Conservation (phyloP, 2,329 filamentous ascomycete genomes). For the Rutstroemia sp. region DNA sequence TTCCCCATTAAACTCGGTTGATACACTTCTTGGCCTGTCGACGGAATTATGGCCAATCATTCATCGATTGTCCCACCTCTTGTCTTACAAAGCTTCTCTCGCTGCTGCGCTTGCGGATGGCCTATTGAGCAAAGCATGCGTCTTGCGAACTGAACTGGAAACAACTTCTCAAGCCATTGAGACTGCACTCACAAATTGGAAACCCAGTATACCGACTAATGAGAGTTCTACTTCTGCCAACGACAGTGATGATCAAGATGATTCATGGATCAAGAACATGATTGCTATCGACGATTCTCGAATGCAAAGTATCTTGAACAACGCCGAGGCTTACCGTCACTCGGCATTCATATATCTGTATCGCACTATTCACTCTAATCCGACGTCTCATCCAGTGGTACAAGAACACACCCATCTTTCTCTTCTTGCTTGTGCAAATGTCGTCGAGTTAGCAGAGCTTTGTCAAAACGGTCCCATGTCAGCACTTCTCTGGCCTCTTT, state of each 20-base stretch:
- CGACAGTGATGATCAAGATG: slow-evolving; percentile 1
- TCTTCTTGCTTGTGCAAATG: slow-evolving; percentile 46
- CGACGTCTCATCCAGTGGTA: slow-evolving; percentile 41
- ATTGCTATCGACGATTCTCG: slow-evolving; percentile 10
- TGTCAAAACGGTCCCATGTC: slow-evolving; percentile 46
- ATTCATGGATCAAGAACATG: background rate
- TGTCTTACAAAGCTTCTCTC: slow-evolving; percentile 45
- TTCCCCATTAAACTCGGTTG: slow-evolving; percentile 42
- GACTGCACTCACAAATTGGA: slow-evolving; percentile 46
- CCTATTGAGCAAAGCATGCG: slow-evolving; percentile 28
- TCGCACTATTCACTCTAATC: slow-evolving; percentile 34
- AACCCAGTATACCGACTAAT: slow-evolving; percentile 41
- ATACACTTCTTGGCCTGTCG: slow-evolving; percentile 48
- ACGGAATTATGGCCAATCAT: slow-evolving; percentile 58
- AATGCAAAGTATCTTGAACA: slow-evolving; percentile 32
- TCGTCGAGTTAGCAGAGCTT: slow-evolving; percentile 38
- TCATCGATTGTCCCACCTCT: slow-evolving; percentile 50
- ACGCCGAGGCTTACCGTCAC: slow-evolving; percentile 43
- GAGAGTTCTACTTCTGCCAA: background rate
- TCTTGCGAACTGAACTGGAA: slow-evolving; percentile 24
- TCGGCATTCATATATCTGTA: slow-evolving; percentile 39
- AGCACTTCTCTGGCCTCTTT: slow-evolving; percentile 56
- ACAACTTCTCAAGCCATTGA: slow-evolving; percentile 46
- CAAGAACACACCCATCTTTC: slow-evolving; percentile 45
- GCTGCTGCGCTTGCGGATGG: slow-evolving; percentile 37